phyloP scores from a whole-genome alignment of 2,329 filamentous ascomycete genomes.

The Blastomyces silverae region DNA sequence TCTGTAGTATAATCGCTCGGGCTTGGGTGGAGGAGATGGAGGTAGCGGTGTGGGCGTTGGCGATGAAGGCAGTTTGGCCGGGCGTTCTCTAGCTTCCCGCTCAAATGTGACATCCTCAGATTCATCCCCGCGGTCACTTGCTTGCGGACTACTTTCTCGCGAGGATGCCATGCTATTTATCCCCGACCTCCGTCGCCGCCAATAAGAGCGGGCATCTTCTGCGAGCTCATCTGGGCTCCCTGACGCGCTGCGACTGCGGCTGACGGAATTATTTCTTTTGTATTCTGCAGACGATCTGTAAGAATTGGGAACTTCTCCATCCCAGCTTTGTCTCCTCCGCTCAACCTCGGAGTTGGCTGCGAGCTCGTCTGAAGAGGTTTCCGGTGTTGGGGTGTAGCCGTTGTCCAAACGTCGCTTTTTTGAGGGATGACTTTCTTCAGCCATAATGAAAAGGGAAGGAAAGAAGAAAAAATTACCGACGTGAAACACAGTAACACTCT shows the following conservation, averaged over 20 bases:
- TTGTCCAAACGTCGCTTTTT: constrained; percentile 33
- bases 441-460: no score
- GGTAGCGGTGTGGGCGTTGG: constrained; percentile 35
- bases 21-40: constrained; percentile 43
- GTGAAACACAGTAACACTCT: neutral
- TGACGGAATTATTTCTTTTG: constrained; percentile 11
- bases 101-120: constrained; percentile 11
- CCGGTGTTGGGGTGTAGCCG: constrained; percentile 25
- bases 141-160: constrained; percentile 2
- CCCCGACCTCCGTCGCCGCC: constrained; percentile 9
- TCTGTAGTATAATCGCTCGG: constrained; percentile 59
- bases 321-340: constrained; percentile 34
- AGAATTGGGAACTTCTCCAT: constrained; percentile 15
- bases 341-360: constrained; percentile 34
- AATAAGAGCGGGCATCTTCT: constrained; percentile 29
- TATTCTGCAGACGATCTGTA: constrained; percentile 16
- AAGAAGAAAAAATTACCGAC: neutral
- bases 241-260: constrained; percentile 29
- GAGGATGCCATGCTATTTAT: constrained; percentile 5
- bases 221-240: constrained; percentile 44
- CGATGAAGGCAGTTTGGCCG: constrained; percentile 17
- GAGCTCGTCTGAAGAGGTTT: constrained; percentile 38
- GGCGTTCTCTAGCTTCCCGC: constrained; percentile 12
- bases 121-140: constrained; percentile 10
- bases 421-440: constrained; percentile 23